A percentile compares a stretch with the other conserved stretches of the same genome.
These are phyloP conservation scores for Neostapfia colusana DNA, from an alignment of 176 grass and related monocot species.

Conservation along the genomic window DNA sequence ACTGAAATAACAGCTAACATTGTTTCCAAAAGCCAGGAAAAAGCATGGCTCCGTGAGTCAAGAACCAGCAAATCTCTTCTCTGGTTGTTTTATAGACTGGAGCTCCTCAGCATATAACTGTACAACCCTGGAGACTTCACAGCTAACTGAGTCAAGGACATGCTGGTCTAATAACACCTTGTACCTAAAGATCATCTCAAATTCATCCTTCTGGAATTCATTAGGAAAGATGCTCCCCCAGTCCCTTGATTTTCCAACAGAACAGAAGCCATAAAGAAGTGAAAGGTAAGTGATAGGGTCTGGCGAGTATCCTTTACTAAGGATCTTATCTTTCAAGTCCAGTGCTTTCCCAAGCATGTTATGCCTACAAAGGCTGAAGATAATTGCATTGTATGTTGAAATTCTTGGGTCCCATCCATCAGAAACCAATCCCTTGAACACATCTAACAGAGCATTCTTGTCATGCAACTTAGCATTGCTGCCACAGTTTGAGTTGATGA, in stretches of 20 bases:
- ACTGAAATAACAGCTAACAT: conserved; percentile 7
- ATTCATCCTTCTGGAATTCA: conserved; percentile 57
- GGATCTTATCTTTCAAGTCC: conserved; percentile 64
- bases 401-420: conserved; percentile 54
- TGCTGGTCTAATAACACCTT: conserved; percentile 50
- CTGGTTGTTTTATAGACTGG: neutral
- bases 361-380: conserved; percentile 78
- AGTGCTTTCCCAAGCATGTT: conserved; percentile 74
- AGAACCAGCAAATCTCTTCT: conserved; percentile 28
- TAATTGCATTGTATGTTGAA: conserved; percentile 68
- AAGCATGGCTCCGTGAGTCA: neutral
- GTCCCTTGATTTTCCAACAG: conserved; percentile 52
- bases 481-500: conserved; percentile 37
- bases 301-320: conserved; percentile 46
- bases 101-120: conserved; percentile 26
- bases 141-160: conserved; percentile 34
- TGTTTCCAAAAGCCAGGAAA: conserved; percentile 6
- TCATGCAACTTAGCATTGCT: conserved; percentile 35
- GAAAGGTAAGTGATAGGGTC: conserved; percentile 68
- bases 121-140: conserved; percentile 35
- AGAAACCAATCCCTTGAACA: conserved; percentile 56
- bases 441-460: conserved; percentile 49
- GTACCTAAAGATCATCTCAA: conserved; percentile 49
- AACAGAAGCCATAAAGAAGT: conserved; percentile 87
- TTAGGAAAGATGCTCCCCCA: conserved; percentile 51